Base-by-base conservation (phyloP, 441 rosid genomes). In the Euphorbia corollata region DNA sequence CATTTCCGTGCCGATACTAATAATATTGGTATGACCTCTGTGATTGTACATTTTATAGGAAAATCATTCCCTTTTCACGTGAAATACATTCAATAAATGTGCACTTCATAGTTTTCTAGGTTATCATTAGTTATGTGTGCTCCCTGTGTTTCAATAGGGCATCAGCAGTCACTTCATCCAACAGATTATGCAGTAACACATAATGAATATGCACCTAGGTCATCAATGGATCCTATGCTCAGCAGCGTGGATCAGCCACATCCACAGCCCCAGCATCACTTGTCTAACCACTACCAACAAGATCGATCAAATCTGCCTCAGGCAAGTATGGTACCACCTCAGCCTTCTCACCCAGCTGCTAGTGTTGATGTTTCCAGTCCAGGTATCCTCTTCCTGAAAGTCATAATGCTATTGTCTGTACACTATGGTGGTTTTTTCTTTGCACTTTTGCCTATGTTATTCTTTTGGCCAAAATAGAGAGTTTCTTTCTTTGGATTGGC, bases 151-250 rank as follows among this genome's bases (percentile, higher is more conserved):
- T 65, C 59, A 61, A 47, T 55, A 61, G 75, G 63, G 39, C 65
- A 64, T 54, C 34, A 48, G 9, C 64, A 63, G 41, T 22, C 48
- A 8, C 68, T 19, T 20, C 71, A 65, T 68, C 68, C 58, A 13
- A 45, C 36, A 38, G 73, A 72, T 64, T 53, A 50, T 62, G 30
- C 16, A 60, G 68, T 64, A 68, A 62, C 68, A 23, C 68, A 32
- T 55, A 61, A 23, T 56, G 71, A 65, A 18, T 43, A 18, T 64
- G 69, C 34, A 20, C 70, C 79, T 65, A 50, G 56, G 55, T 60
- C 61, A 47, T 63, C 74, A 23, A 63, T 64, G 68, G 77, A 68
- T 64, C 71, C 75, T 13, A 51, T 64, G 60, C 47, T 27, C 67
- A 54, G 11, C 23, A 39, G 66, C 39, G 36, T 63, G 50, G 60